Evolutionary conservation across 2,329 filamentous ascomycete species (phyloP), one percentile per base, ranked within the genome.

Genomic region (Mycosphaerelloides madeirae): DNA sequence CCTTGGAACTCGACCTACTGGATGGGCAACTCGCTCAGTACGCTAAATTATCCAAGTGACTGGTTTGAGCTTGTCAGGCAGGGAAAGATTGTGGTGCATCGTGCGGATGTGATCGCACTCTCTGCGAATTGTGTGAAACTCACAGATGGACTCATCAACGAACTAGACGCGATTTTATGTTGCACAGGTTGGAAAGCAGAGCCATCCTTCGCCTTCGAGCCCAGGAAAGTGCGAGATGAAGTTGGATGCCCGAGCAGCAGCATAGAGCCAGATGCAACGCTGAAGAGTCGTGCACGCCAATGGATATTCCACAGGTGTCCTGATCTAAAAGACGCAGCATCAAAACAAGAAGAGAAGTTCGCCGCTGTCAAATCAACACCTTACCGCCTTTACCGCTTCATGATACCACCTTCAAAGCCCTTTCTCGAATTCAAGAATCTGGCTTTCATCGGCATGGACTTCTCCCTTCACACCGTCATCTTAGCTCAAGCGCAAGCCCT

Each of bases 11-110:
- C 43, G 1, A 31, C 40, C 3, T 43, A 37, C 16, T 46, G 43
- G 43, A 46, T 38, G 33, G 46, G 42, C 15, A 45, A 38, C 7
- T 38, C 36, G 3, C 18, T 46, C 1, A 37, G 46, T 12, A 39
- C 35, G 9, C n/a, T 42, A 12, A 46, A 49, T 20, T 49, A 43
- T 25, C 29, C 25, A 2, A 43, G 20, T 20, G 43, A 41, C 34
- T 66, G 69, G 22, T 43, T 43, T 25, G 31, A 35, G 2, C 22
- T 38, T 12, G 41, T 38, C 11, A 38, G 32, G n/a, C 18, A 28
- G 15, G 35, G 38, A 1, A 35, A 43, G n/a, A 31, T 49, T 6
- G 3, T 34, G n/a, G 38, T 28, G 2, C 36, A 46, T 32, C 39
- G 43, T 14, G 46, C 37, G 8, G 46, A 46, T 14, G 20, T 49